These are phyloP conservation scores for Cetraspora pellucida DNA, from an alignment of 192 early-diverging fungal genomes.

Conservation along the genomic window DNA sequence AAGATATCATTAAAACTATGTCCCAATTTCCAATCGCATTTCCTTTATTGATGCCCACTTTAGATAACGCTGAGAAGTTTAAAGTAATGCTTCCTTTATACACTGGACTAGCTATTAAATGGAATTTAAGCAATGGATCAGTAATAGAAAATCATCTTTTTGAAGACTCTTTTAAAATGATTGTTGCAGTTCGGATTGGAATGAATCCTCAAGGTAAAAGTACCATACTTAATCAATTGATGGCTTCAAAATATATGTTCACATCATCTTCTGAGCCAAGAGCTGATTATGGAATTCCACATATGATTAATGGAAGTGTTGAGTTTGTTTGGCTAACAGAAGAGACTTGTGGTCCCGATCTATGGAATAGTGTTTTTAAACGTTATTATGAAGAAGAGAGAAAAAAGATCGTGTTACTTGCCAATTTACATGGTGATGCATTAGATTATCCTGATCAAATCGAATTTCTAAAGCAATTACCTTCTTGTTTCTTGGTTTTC, in stretches of 20 bases:
- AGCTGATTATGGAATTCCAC: constrained; percentile 25
- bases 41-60: constrained; percentile 21
- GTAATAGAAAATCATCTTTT: constrained; percentile 34
- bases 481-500: constrained; percentile 28
- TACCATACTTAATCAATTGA: constrained; percentile 30
- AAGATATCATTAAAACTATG: constrained; percentile 32
- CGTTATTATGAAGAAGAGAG: constrained; percentile 18
- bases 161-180: constrained; percentile 9
- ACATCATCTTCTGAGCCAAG: constrained; percentile 26
- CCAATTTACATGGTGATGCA: constrained; percentile 36
- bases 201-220: constrained; percentile 16
- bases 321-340: constrained; percentile 31
- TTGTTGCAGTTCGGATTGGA: constrained; percentile 32
- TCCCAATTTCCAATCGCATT: constrained; percentile 33
- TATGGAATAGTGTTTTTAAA: constrained; percentile 33
- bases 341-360: constrained; percentile 24
- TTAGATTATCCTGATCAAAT: constrained; percentile 32
- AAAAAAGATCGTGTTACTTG: constrained; percentile 23
- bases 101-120: constrained; percentile 24
- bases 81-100: constrained; percentile 29
- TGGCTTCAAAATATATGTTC: constrained; percentile 26
- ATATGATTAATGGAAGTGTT: constrained; percentile 23
- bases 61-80: constrained; percentile 14
- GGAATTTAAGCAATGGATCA: constrained; percentile 23
- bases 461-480: constrained; percentile 24